Evolutionary conservation across 768 basidiomycete genomes (phyloP).

Genomic region (Terana coerulea): DNA sequence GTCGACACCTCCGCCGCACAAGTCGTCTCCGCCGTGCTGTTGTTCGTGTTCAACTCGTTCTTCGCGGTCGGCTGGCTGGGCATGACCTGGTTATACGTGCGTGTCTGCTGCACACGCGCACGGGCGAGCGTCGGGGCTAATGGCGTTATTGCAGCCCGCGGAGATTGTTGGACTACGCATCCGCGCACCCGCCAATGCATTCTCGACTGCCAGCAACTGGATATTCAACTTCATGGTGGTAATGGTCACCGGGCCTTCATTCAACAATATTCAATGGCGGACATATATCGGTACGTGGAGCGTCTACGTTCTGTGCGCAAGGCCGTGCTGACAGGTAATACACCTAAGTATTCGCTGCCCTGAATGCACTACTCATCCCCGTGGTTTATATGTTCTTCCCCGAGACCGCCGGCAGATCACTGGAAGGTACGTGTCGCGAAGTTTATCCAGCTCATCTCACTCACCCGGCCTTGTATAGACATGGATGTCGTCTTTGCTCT

Average conservation of each 20-base stretch:
- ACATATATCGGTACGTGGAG: constrained; percentile 49
- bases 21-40: constrained; percentile 47
- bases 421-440: constrained; percentile 39
- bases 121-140: constrained; percentile 18
- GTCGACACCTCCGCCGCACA: constrained; percentile 44
- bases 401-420: constrained; percentile 55
- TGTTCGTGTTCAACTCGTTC: constrained; percentile 72
- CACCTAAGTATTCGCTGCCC: constrained; percentile 48
- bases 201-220: constrained; percentile 52
- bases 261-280: constrained; percentile 53
- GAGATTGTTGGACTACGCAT: constrained; percentile 62
- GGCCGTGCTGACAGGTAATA: not conserved
- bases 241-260: constrained; percentile 59
- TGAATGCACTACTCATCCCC: constrained; percentile 56
- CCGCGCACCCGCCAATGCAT: constrained; percentile 60
- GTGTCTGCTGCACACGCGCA: constrained; percentile 21
- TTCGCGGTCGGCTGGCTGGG: constrained; percentile 70
- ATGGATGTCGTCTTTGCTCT: constrained; percentile 35
- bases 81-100: constrained; percentile 67
- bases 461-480: constrained; percentile 15
- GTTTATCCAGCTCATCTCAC: not conserved
- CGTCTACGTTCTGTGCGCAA: not conserved
- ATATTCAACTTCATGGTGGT: constrained; percentile 59
- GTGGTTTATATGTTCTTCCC: constrained; percentile 58
- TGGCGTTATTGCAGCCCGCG: no score